Base-by-base conservation (phyloP, 2,329 filamentous ascomycete genomes). In the Allantophomopsis cytisporea region DNA sequence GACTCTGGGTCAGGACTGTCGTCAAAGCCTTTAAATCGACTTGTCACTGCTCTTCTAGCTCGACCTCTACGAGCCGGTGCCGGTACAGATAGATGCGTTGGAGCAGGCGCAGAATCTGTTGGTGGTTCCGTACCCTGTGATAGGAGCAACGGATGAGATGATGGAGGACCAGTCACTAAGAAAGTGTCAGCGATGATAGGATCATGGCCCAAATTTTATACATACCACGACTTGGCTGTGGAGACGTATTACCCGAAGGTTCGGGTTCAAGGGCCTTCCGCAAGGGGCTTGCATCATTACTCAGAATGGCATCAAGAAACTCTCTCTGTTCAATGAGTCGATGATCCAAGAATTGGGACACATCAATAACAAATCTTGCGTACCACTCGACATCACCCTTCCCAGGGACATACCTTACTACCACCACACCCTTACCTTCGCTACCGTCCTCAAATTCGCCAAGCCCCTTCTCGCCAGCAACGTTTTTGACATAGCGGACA, bases 251-350 rank as follows among this genome's bases (percentile, higher is more conserved):
- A 11, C 33, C 52, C 42, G 44, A 59, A 37, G 47, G 54, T 42
- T 66, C 66, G 32, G 73, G 60, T 46, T 80, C 69, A 2, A 93
- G 68, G 5, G 78, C 71, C 31, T 77, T 73, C 42, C 83, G 77
- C 15, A 96, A 65, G 34, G 73, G 69, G 43, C 71, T 75, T 6
- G 85, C 75, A 60, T 96, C 80, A 38, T 81, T 82, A n/a, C 68
- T 76, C 20, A 96, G 62, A 35, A 98, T 91, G 1, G 83, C 83
- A 56, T 94, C 86, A 2, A 98, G 68, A 45, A 98, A 94, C 50
- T 95, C 88, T 42, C 82, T 87, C 53, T 95, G 87, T 49, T 89
- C 78, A 39, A 95, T 80, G 2, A 87, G 78, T 4, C 86, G 76
- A 55, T 94, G 87, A 44, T 87, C 80, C 11, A 93, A 69, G 35